Evolutionary conservation across 2,329 filamentous ascomycete genomes (phyloP).

Genomic region (Fusarium tanahbumbuense): DNA sequence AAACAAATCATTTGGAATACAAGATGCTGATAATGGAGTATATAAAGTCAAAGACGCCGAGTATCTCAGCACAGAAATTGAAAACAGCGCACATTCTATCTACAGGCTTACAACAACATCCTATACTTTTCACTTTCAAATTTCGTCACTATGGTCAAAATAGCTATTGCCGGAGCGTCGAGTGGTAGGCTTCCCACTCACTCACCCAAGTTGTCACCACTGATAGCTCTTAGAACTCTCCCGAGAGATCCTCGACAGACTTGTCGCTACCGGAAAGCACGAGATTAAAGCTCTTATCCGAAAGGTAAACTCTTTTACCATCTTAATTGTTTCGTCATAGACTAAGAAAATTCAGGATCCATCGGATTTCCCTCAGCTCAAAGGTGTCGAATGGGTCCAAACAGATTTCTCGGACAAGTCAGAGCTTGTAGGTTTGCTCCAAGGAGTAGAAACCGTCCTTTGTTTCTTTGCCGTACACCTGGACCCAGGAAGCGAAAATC

Average conservation of each 20-base stretch:
- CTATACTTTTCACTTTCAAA: no score
- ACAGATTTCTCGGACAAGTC: neutral
- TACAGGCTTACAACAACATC: no score
- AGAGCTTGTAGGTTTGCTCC: neutral
- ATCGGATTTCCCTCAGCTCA: neutral
- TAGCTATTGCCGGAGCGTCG: constrained; percentile 6
- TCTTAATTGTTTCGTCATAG: no score
- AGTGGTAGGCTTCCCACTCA: neutral
- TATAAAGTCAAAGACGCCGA: neutral
- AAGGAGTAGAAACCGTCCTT: neutral
- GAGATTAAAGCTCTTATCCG: neutral
- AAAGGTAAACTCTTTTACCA: no score
- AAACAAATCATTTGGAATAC: neutral
- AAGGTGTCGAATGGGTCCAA: neutral
- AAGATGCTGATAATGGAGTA: neutral
- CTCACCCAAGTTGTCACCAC: accelerated
- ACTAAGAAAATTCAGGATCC: no score
- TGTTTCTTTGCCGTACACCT: constrained; percentile 9
- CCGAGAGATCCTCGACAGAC: constrained; percentile 5
- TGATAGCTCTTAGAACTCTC: neutral
- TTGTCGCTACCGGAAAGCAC: constrained; percentile 4
- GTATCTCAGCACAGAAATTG: no score
- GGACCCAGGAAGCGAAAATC: neutral
- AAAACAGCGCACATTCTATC: no score
- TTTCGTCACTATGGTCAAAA: constrained; percentile 1